Evolutionary conservation across 345 rosid genomes (phyloP).

Genomic region (Psidium guajava): DNA sequence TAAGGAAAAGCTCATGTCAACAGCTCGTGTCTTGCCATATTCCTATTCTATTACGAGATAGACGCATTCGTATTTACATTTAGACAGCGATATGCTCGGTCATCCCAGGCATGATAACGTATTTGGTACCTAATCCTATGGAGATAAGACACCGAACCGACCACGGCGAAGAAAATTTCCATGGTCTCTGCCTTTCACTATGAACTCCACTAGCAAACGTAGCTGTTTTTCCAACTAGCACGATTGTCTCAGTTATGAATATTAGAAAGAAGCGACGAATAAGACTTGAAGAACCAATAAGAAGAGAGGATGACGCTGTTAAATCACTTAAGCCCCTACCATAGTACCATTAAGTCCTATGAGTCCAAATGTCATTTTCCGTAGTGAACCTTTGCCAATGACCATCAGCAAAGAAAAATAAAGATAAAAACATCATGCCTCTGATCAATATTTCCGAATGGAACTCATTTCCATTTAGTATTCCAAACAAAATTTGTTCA

Average conservation of each 20-base stretch:
- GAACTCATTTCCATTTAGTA: background rate
- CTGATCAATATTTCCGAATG: background rate
- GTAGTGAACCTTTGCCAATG: background rate
- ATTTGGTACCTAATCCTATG: background rate
- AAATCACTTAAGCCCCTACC: background rate
- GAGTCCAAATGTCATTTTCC: background rate
- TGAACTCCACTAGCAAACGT: background rate
- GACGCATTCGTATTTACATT: background rate
- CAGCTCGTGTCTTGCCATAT: background rate
- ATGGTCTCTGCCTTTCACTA: background rate
- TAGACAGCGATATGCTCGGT: background rate
- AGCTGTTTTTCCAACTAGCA: background rate
- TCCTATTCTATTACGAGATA: background rate
- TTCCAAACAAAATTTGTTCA: background rate
- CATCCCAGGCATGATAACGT: background rate
- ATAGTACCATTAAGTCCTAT: background rate
- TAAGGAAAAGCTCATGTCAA: background rate
- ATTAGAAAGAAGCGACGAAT: background rate
- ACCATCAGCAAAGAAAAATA: background rate
- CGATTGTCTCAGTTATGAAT: background rate
- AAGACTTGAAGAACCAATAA: background rate
- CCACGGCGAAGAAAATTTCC: background rate
- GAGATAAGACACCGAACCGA: background rate
- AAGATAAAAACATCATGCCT: background rate
- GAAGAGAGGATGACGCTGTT: background rate